Conservation (phyloP, 202 grass and related monocot genomes). For the Digitaria exilis region DNA sequence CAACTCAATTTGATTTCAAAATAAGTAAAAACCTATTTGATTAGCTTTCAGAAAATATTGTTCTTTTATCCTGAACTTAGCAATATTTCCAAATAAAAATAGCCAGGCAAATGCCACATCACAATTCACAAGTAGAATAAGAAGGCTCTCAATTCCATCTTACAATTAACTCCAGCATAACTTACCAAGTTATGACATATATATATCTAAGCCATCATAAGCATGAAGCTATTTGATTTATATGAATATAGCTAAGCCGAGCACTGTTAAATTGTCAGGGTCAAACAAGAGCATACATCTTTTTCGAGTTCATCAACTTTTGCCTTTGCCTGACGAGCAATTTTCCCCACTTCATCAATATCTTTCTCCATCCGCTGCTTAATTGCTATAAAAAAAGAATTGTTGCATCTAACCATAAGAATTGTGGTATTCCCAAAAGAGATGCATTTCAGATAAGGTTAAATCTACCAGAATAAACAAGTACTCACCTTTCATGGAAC, state of each 20-base stretch:
- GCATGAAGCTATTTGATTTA: not conserved
- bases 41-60: not conserved
- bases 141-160: not conserved
- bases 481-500: conserved; percentile 77
- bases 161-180: not conserved
- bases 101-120: not conserved
- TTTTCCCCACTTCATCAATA: conserved; percentile 92
- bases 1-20: not conserved
- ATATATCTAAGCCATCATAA: not conserved
- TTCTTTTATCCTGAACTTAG: not conserved
- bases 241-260: not conserved
- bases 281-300: conserved; percentile 58
- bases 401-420: conserved; percentile 8
- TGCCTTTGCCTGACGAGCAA: conserved; percentile 78
- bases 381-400: conserved; percentile 62
- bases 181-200: not conserved
- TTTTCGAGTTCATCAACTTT: conserved; percentile 86
- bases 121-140: not conserved
- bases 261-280: not conserved
- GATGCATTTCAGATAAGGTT: conserved; percentile 18
- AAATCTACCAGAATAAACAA: conserved; percentile 10
- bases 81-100: not conserved
- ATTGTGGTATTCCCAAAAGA: conserved; percentile 11
- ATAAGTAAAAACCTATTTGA: not conserved
- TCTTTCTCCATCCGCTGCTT: conserved; percentile 96